Percentiles rank a stretch among this genome's conserved stretches.
These are phyloP conservation scores for Cytospora schulzeri DNA, from an alignment of 2,329 filamentous ascomycete genomes.

Conservation along the genomic window DNA sequence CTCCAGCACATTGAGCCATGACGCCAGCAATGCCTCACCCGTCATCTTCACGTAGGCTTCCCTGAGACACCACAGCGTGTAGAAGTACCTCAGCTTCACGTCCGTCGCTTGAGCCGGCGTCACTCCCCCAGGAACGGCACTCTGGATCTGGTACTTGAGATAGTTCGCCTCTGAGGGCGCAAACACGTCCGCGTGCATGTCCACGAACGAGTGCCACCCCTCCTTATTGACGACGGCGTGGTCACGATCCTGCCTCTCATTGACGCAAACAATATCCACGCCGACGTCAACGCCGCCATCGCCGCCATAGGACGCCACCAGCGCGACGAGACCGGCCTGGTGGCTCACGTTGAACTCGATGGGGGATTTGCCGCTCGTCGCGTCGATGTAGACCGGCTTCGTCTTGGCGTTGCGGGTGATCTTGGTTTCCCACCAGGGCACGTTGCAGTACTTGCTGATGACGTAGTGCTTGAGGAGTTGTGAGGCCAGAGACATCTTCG, in stretches of 20 bases:
- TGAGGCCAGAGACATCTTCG: constrained; percentile 73
- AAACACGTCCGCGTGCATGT: constrained; percentile 73
- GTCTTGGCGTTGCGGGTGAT: constrained; percentile 58
- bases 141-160: constrained; percentile 54
- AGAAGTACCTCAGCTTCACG: constrained; percentile 69
- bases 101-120: constrained; percentile 51
- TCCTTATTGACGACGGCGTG: constrained; percentile 55
- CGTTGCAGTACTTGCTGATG: constrained; percentile 58
- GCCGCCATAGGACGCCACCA: constrained; percentile 43
- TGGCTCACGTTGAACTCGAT: constrained; percentile 77
- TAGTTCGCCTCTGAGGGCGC: constrained; percentile 61
- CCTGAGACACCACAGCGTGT: constrained; percentile 76
- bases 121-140: constrained; percentile 31
- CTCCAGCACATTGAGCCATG: constrained; percentile 71
- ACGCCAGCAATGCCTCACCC: constrained; percentile 73
- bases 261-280: constrained; percentile 75
- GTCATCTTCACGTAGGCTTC: constrained; percentile 85
- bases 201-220: constrained; percentile 69
- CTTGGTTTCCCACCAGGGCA: constrained; percentile 62
- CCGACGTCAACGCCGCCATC: constrained; percentile 57
- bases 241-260: constrained; percentile 68
- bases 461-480: constrained; percentile 73
- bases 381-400: constrained; percentile 57
- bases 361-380: constrained; percentile 47
- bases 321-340: constrained; percentile 74